Evolutionary conservation across 768 basidiomycete genomes (phyloP), one percentile per base, ranked within the genome.

Genomic region (Trametes punicea): DNA sequence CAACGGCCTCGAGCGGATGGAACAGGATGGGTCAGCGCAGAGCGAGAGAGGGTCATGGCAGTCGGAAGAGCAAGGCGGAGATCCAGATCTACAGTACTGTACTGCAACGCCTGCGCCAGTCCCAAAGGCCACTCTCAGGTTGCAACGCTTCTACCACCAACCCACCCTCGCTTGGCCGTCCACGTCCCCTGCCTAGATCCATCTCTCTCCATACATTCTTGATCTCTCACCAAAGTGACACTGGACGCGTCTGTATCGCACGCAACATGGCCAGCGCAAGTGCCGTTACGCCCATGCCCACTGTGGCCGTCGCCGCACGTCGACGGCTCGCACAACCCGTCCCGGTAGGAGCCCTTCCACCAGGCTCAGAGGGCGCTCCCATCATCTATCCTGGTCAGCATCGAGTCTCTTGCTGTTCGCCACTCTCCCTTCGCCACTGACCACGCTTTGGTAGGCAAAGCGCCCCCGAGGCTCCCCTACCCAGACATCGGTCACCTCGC

Each of bases 401-500:
- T 18, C n/a, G 9, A 31, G 16, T 26, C 23, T 4, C 23, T 21
- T 11, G 25, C 41, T 21, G 2, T 39, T 8, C 30, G 16, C 33
- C 6, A 20, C 13, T 27, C 34, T 13, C 20, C 8, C 15, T 30
- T 10, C 18, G 10, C 29, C 16, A 20, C 4, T 10, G 18, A 13
- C 29, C 39, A 7, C 26, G 9, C 13, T n/a, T n/a, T n/a, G n/a
- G 23, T 46, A 73, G 71, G 63, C 48, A 77, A 76, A 55, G 71
- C 61, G 9, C 75, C 81, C 11, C 85, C 85, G 7, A 56, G 69
- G 46, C 74, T 87, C 6, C 82, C 80, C 0, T 89, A 82, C 83
- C 90, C 89, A 21, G 88, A 92, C 69, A 90, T 99, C 50, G 93
- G 93, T 8, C 78, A 83, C 39, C 81, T 91, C 30, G 97, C 90